Base-by-base conservation (phyloP, 2,329 filamentous ascomycete genomes). In the Corniculantispora saksenae region DNA sequence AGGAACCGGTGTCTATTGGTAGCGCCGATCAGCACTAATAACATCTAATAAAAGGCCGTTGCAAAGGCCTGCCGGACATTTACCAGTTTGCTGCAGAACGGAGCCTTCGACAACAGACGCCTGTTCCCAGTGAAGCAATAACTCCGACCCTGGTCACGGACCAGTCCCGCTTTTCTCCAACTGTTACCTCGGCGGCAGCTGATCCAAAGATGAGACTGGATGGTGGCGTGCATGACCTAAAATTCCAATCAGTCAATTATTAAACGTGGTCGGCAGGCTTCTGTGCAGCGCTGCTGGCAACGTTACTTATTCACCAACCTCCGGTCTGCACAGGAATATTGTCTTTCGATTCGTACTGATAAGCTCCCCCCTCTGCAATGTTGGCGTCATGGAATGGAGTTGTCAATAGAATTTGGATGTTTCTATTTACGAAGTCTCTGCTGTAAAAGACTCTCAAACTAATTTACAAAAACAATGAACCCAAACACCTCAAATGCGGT, bases 101-200 rank as follows among this genome's bases (percentile, higher is more conserved):
- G 50, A 38, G n/a, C n/a, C n/a, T n/a, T n/a, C n/a, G n/a, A n/a
- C n/a, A n/a, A 4, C 4, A 17, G 15, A 43, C 43, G 40, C 40
- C 47, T 9, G 45, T 29, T 47, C 12, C 38, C 10, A 12, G 5
- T 54, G 4, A 7, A 61, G 47, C 13, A 15, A 35, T 35, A 62
- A 62, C 27, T 62, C 60, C 60, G 60, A 23, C 60, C 35, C 38
- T 19, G 51, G 43, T 62, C n/a, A 25, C 60, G 35, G 32, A 10
- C 10, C 32, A 38, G 50, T 47, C 50, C 60, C 50, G 51, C 60
- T 62, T 47, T 62, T 62, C 38, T 32, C 50, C 60, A 47, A 29
- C 3, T 15, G 19, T 19, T 17, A 45, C 50, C 50, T 62, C 50
- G 50, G 35, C 35, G 19, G 38, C 50, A 29, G 13, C 7, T 55